phyloP scores from a whole-genome alignment of 2,329 filamentous ascomycete species.

The Corynespora cassiicola region DNA sequence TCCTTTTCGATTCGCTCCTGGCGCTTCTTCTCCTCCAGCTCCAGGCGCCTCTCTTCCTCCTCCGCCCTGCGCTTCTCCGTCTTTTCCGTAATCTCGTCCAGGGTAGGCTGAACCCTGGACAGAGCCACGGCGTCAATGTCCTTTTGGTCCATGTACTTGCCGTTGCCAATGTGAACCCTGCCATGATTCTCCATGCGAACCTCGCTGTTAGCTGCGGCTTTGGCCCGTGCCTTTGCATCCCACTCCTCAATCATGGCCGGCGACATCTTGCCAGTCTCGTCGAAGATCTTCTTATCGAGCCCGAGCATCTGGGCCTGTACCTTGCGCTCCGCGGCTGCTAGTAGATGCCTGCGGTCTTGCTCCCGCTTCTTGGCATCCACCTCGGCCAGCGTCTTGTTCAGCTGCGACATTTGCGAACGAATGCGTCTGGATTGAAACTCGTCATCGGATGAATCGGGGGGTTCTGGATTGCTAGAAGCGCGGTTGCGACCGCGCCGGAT shows the following conservation, averaged over 20 bases:
- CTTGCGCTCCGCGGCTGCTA: constrained; percentile 83
- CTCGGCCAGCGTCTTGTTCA: constrained; percentile 71
- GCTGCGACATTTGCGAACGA: constrained; percentile 77
- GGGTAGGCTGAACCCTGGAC: constrained; percentile 77
- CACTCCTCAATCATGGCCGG: constrained; percentile 75
- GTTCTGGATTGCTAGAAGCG: constrained; percentile 69
- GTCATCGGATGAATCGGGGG: constrained; percentile 60
- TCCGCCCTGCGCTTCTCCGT: constrained; percentile 75
- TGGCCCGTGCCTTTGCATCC: constrained; percentile 76
- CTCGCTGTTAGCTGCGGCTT: constrained; percentile 71
- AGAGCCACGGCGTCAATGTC: constrained; percentile 82
- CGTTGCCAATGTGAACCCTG: constrained; percentile 75
- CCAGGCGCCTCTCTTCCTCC: constrained; percentile 65
- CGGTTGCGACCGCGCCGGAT: constrained; percentile 62
- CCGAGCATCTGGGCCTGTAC: constrained; percentile 79
- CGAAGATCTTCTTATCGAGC: constrained; percentile 82
- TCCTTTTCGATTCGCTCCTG: constrained; percentile 64
- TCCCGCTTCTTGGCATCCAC: constrained; percentile 77
- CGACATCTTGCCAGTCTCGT: constrained; percentile 76
- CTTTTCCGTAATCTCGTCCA: constrained; percentile 84
- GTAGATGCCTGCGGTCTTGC: constrained; percentile 74
- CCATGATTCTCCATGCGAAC: constrained; percentile 64
- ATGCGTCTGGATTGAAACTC: constrained; percentile 75
- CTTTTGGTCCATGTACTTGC: constrained; percentile 77
- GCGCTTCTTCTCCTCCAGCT: constrained; percentile 70